Conservation (phyloP, 108 stramenopile species). For the Fragilariopsis cylindrus region DNA sequence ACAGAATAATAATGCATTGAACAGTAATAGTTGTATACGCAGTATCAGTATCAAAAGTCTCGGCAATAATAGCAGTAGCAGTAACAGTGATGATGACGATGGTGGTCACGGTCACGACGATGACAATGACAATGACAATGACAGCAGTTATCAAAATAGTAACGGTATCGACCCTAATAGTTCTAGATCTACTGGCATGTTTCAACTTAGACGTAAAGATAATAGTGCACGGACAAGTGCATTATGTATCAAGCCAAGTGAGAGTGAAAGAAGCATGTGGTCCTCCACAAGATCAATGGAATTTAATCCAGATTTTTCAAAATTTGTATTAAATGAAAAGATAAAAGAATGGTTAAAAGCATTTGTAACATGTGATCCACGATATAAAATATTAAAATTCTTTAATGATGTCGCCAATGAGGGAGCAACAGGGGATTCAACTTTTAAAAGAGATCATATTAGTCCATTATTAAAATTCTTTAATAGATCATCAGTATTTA, state of each 20-base stretch:
- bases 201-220: too few species aligned
- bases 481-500: conserved; percentile 47
- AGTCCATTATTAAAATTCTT: conserved; percentile 18
- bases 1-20: too few species aligned
- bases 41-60: too few species aligned
- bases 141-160: background rate
- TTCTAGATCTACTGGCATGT: too few species aligned
- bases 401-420: conserved; percentile 63
- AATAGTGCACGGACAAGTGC: too few species aligned
- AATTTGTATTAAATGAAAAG: conserved; percentile 5
- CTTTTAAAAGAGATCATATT: conserved; percentile 3
- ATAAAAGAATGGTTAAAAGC: conserved; percentile 38
- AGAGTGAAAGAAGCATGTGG: background rate
- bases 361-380: conserved; percentile 55
- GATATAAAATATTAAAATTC: conserved; percentile 56
- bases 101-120: background rate
- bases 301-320: background rate
- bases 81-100: background rate
- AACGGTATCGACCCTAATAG: background rate
- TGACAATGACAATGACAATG: background rate
- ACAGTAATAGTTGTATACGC: too few species aligned
- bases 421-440: conserved; percentile 31
- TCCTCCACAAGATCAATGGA: background rate
- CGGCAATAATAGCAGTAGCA: background rate
- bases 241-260: too few species aligned